Evolutionary conservation across 2,329 filamentous ascomycete genomes (phyloP), one percentile per base, ranked within the genome.

Genomic region (Parastagonospora nodorum): DNA sequence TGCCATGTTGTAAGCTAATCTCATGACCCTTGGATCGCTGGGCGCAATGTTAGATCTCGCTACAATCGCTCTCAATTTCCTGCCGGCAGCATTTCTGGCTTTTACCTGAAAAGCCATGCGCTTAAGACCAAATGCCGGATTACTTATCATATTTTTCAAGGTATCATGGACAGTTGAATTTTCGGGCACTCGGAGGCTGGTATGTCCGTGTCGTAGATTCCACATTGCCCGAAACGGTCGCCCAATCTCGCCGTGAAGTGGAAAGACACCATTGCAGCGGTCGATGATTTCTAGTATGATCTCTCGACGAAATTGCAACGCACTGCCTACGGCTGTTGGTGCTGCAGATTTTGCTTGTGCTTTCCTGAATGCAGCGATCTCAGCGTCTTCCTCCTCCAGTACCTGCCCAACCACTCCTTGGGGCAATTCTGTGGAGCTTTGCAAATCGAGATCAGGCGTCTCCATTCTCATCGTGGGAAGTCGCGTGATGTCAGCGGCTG

Each of bases 261-360:
- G 82, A 45, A 81, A 85, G 2, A 81, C 78, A 7, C 84, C 84
- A 39, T 77, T 76, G 47, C 80, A 80, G 42, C 77, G 75, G 38
- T 81, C 72, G 10, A 86, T 61, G 33, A 86, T 79, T 24, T 83
- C 77, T 63, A 83, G 67, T 3, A 86, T 72, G 28, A 85, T 80
- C 14, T 77, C 77, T 24, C 60, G 60, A 24, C 63, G 59, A 14
- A 64, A 61, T 15, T 52, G 51, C 19, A 54, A 48, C 12, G 49
- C 55, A 29, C 61, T 66, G 5, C 60, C 57, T 38, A 16, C 50
- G 19, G 45, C 54, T 27, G 14, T 42, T 30, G 37, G 51, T 14
- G 29, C 42, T 36, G 32, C 48, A 12, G 37, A 57, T 55, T 37
- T 51, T 11, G 42, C 35, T 38, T 46, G 51, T 14, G 47, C 33